These are phyloP conservation scores for Sporothrix euskadiensis DNA, from an alignment of 2,329 filamentous ascomycete species.

Conservation along the genomic window DNA sequence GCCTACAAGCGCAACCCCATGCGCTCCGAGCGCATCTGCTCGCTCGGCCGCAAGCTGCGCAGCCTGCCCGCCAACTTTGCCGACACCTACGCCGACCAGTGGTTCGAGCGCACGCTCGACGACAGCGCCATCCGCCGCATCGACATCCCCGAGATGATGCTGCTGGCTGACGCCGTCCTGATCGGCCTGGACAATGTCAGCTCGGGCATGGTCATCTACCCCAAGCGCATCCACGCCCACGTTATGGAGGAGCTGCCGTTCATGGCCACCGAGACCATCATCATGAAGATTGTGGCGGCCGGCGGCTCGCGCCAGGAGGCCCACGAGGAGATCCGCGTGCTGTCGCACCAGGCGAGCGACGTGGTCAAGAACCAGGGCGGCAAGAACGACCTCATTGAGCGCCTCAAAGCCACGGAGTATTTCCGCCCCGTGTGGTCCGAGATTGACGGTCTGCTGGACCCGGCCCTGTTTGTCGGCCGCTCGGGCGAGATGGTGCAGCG, in stretches of 20 bases:
- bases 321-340: constrained; percentile 82
- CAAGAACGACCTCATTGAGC: constrained; percentile 77
- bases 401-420: constrained; percentile 71
- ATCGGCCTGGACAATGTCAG: constrained; percentile 64
- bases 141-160: constrained; percentile 65
- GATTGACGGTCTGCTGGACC: constrained; percentile 36
- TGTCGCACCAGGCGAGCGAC: constrained; percentile 72
- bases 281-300: constrained; percentile 74
- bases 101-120: constrained; percentile 77
- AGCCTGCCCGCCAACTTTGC: constrained; percentile 49
- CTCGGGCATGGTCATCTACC: constrained; percentile 73
- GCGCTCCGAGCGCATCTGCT: constrained; percentile 51
- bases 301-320: constrained; percentile 76
- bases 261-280: constrained; percentile 52
- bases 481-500: constrained; percentile 48
- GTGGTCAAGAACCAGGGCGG: constrained; percentile 56
- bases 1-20: constrained; percentile 55
- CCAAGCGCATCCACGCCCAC: constrained; percentile 65
- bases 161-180: constrained; percentile 67
- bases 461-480: constrained; percentile 43
- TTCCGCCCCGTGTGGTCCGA: constrained; percentile 72
- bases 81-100: constrained; percentile 68
- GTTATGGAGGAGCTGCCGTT: constrained; percentile 80
- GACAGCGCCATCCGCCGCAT: constrained; percentile 70
- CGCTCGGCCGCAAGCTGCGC: constrained; percentile 44